Percentiles rank a stretch among this genome's conserved stretches.
These are phyloP conservation scores for Talaromyces borbonicus DNA, from an alignment of 495 filamentous ascomycete species.

Conservation along the genomic window DNA sequence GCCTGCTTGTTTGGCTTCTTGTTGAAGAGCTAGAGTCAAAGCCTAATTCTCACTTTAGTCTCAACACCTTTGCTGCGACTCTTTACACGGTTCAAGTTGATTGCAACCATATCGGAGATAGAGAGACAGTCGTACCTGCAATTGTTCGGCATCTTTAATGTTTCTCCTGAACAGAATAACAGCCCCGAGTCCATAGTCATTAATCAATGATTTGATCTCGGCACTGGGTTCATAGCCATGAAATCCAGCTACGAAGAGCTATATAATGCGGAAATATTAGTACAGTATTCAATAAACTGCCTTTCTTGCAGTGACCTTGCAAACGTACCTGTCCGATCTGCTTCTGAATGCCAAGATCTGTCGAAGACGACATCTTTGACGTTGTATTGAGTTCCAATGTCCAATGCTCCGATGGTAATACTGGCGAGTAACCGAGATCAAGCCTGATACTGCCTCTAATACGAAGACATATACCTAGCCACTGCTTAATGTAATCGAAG, in stretches of 20 bases:
- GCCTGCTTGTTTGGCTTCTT: constrained; percentile 29
- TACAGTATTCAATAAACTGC: too few relatives aligned
- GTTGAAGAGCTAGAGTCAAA: constrained; percentile 27
- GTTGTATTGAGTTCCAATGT: too few relatives aligned
- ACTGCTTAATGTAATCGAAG: too few relatives aligned
- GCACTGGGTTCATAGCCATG: constrained; percentile 33
- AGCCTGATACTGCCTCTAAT: too few relatives aligned
- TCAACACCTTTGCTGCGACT: neutral
- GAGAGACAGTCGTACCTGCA: constrained; percentile 20
- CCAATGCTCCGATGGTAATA: too few relatives aligned
- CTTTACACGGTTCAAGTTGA: neutral
- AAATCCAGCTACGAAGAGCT: constrained; percentile 44
- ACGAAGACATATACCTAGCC: too few relatives aligned
- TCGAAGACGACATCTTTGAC: neutral
- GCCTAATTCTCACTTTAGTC: constrained; percentile 14
- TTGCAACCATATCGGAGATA: neutral
- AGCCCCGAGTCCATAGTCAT: constrained; percentile 34
- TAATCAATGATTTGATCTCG: constrained; percentile 39
- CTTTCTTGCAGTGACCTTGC: constrained; percentile 1
- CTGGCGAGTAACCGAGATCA: too few relatives aligned
- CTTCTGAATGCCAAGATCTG: constrained; percentile 7
- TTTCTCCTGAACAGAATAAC: constrained; percentile 40
- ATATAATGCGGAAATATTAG: too few relatives aligned
- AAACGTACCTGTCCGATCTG: constrained; percentile 25
- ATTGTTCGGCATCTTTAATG: constrained; percentile 28